Evolutionary conservation across 495 filamentous ascomycete genomes (phyloP).

Genomic region (Aspergillus cristatus): DNA sequence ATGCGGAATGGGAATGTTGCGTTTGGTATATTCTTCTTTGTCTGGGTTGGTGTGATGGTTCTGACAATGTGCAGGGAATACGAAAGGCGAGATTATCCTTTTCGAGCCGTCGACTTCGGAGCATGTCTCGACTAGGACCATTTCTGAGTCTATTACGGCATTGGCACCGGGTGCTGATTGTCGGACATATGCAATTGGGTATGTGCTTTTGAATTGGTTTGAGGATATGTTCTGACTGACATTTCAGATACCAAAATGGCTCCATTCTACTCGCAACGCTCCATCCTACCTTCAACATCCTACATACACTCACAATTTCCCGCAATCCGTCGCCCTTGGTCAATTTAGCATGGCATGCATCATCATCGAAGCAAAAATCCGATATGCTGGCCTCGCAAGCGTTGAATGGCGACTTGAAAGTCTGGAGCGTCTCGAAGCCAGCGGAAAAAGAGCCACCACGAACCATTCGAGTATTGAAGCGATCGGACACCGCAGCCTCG

Average conservation of each 20-base stretch:
- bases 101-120: constrained; percentile 93
- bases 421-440: constrained; percentile 93
- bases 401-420: constrained; percentile 81
- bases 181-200: constrained; percentile 95
- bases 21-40: constrained; percentile 54
- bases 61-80: constrained; percentile 52
- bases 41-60: background rate
- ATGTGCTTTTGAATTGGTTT: constrained; percentile 19
- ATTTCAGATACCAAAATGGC: constrained; percentile 78
- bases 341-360: constrained; percentile 92
- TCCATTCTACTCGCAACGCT: constrained; percentile 85
- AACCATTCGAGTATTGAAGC: constrained; percentile 79
- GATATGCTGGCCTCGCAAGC: constrained; percentile 97
- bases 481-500: constrained; percentile 55
- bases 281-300: constrained; percentile 85
- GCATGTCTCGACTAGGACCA: constrained; percentile 84
- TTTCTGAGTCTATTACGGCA: constrained; percentile 88
- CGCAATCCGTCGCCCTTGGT: constrained; percentile 80
- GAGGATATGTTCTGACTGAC: background rate
- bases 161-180: constrained; percentile 88
- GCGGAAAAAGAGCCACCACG: constrained; percentile 65
- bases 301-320: constrained; percentile 81
- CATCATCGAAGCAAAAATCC: constrained; percentile 91
- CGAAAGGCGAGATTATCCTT: constrained; percentile 85
- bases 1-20: constrained; percentile 97